Percentiles rank a stretch among this genome's conserved stretches.
Evolutionary conservation across 2,329 filamentous ascomycete species (phyloP).

Genomic region (Clarireedia monteithiana): DNA sequence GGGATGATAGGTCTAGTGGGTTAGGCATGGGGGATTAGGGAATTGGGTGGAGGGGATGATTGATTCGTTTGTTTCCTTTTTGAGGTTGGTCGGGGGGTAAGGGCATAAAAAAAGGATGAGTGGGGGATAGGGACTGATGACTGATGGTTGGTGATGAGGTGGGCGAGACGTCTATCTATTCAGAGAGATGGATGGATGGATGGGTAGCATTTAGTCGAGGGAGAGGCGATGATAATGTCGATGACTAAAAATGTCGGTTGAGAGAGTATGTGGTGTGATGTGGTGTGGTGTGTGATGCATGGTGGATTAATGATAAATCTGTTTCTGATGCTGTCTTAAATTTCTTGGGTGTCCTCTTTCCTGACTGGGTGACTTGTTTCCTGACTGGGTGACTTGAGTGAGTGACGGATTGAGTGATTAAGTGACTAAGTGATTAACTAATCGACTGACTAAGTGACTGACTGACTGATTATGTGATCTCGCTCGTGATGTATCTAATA

Average conservation of each 20-base stretch:
- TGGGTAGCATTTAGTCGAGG: background rate
- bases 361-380: no score
- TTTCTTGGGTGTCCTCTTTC: no score
- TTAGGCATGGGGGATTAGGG: background rate
- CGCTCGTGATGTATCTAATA: no score
- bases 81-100: background rate
- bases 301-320: background rate
- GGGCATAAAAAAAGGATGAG: no score
- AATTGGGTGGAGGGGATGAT: background rate
- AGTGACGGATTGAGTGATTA: no score
- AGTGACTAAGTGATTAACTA: no score
- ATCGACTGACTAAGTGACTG: no score
- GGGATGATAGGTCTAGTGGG: background rate
- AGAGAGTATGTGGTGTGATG: background rate
- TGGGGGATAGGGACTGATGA: no score
- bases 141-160: no score
- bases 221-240: background rate
- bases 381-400: no score
- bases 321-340: background rate
- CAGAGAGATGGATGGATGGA: background rate
- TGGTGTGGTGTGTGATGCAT: background rate
- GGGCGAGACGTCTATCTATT: no score
- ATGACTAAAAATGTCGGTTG: background rate
- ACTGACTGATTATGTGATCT: no score
- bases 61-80: background rate